Percentiles rank a stretch among this genome's conserved stretches.
Conservation (phyloP, 192 early-diverging fungal genomes). For the Mortierella hygrophila region DNA sequence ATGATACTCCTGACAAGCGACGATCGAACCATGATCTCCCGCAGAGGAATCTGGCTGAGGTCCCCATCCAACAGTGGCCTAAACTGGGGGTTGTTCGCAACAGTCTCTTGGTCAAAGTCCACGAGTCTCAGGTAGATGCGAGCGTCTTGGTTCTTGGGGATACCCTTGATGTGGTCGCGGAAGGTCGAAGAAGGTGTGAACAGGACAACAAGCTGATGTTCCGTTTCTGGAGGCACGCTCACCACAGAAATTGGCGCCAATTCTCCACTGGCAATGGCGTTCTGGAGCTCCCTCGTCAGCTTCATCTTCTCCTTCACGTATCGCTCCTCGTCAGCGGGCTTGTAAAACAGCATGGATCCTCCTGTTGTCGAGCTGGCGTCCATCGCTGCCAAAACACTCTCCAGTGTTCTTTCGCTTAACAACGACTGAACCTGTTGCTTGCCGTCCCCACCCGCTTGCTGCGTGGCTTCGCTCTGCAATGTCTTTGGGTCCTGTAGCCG, state of each 20-base stretch:
- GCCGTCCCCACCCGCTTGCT: background rate
- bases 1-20: constrained; percentile 88
- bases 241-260: constrained; percentile 72
- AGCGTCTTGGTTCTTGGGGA: constrained; percentile 84
- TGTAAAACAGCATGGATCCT: constrained; percentile 75
- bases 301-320: constrained; percentile 78
- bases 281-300: constrained; percentile 79
- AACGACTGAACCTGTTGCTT: background rate
- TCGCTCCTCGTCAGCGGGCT: constrained; percentile 75
- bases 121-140: constrained; percentile 86
- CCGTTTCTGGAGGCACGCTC: constrained; percentile 73
- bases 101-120: constrained; percentile 88
- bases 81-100: constrained; percentile 79
- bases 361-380: constrained; percentile 72
- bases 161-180: constrained; percentile 74
- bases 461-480: background rate
- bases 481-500: constrained; percentile 37
- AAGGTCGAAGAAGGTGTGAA: constrained; percentile 72
- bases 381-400: constrained; percentile 70
- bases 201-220: constrained; percentile 81
- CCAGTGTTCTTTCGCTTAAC: constrained; percentile 57
- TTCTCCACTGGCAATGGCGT: constrained; percentile 76
- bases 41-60: constrained; percentile 78
- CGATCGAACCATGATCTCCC: constrained; percentile 91
- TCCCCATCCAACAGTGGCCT: constrained; percentile 72